phyloP scores from a whole-genome alignment of 768 basidiomycete species.

The Hericium rajendrae region DNA sequence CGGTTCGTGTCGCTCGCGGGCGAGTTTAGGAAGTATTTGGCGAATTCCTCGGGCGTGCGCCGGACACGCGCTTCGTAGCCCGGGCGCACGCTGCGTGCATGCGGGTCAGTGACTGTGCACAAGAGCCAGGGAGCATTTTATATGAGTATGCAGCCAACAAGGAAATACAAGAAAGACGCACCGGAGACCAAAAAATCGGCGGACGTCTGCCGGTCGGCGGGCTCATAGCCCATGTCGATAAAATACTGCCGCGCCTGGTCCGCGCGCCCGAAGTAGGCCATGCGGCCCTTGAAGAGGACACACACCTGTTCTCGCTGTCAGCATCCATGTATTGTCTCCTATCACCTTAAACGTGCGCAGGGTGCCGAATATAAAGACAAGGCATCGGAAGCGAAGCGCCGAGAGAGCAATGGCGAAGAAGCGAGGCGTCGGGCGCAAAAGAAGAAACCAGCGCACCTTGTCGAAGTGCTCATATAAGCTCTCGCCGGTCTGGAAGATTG shows the following conservation, averaged over 20 bases:
- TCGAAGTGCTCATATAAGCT: slow-evolving; percentile 57
- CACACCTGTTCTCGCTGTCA: slow-evolving; percentile 52
- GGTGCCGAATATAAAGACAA: too few species aligned
- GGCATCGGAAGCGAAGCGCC: too few species aligned
- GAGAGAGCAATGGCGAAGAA: too few species aligned
- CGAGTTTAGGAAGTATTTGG: slow-evolving; percentile 24
- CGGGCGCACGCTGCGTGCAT: slow-evolving; percentile 39
- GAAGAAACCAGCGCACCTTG: slow-evolving; percentile 36
- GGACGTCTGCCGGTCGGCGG: background rate
- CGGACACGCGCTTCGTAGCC: slow-evolving; percentile 34
- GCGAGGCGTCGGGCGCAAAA: too few species aligned
- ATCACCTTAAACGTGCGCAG: too few species aligned
- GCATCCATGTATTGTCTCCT: background rate
- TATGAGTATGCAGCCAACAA: slow-evolving; percentile 37
- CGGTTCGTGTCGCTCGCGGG: slow-evolving; percentile 31
- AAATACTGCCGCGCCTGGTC: slow-evolving; percentile 62
- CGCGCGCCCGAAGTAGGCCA: slow-evolving; percentile 68
- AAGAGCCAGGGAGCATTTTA: slow-evolving; percentile 8
- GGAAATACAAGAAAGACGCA: slow-evolving; percentile 19
- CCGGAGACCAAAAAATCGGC: slow-evolving; percentile 48
- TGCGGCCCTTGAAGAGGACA: slow-evolving; percentile 63
- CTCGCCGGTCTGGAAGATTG: slow-evolving; percentile 79
- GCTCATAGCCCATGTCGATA: slow-evolving; percentile 50
- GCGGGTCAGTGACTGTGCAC: slow-evolving; percentile 44
- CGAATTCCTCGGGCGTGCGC: slow-evolving; percentile 50